Conservation (phyloP, 306 rosid genomes). For the Prunus armeniaca region DNA sequence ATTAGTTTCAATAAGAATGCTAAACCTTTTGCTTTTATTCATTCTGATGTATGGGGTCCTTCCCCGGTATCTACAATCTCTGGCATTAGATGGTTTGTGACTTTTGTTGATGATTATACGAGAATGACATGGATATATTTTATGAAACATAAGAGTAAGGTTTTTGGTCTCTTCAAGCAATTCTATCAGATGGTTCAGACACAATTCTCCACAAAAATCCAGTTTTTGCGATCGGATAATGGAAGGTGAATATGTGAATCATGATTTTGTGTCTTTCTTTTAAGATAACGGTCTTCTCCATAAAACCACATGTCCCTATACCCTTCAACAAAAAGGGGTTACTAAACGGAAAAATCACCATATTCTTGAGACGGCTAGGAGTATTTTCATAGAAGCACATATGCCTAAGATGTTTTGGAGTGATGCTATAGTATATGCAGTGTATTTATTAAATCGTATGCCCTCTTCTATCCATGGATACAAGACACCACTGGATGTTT, state of each 20-base stretch:
- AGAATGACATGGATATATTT: background rate
- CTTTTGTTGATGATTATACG: background rate
- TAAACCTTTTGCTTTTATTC: background rate
- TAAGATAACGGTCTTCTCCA: background rate
- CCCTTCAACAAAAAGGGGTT: constrained; percentile 12
- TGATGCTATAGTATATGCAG: no score
- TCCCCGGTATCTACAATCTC: background rate
- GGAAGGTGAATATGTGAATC: no score
- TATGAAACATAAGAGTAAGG: background rate
- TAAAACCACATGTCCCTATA: constrained; percentile 11
- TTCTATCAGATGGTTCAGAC: background rate
- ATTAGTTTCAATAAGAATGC: background rate
- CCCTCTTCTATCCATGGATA: no score
- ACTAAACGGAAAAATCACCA: background rate
- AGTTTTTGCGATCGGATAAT: no score
- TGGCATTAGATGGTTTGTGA: background rate
- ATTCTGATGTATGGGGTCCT: background rate
- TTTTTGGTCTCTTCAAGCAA: background rate
- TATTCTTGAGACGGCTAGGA: constrained; percentile 5
- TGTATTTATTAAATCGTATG: no score
- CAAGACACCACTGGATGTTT: no score
- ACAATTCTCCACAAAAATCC: no score
- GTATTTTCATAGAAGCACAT: background rate
- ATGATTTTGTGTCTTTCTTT: no score
- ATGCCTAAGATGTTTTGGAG: background rate